Evolutionary conservation across 306 rosid genomes (phyloP).

Genomic region (Glycine tomentella): DNA sequence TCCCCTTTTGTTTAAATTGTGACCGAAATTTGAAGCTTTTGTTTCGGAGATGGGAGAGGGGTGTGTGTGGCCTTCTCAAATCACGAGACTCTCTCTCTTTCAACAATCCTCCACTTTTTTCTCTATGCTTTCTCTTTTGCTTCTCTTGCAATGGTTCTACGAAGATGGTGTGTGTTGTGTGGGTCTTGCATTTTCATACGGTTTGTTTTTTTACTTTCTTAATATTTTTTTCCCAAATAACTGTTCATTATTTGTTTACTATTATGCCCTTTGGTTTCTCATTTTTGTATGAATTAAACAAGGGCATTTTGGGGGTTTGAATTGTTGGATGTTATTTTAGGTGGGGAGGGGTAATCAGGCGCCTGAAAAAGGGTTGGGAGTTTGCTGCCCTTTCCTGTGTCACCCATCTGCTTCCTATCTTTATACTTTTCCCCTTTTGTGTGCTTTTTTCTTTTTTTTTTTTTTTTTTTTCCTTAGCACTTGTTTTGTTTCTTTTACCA

Average conservation of each 20-base stretch:
- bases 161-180: not conserved
- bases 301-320: constrained; percentile 32
- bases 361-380: constrained; percentile 27
- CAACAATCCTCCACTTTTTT: constrained; percentile 65
- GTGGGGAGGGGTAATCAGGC: constrained; percentile 48
- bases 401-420: constrained; percentile 49
- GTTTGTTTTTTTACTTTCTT: not conserved
- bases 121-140: constrained; percentile 50
- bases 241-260: not conserved
- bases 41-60: constrained; percentile 45
- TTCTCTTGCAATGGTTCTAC: constrained; percentile 17
- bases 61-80: constrained; percentile 51
- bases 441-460: constrained; percentile 22
- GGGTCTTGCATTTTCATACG: constrained; percentile 32
- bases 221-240: not conserved
- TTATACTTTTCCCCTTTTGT: not conserved
- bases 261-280: not conserved
- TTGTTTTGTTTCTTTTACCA: not conserved
- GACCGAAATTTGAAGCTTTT: constrained; percentile 49
- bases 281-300: not conserved
- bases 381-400: constrained; percentile 45
- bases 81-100: not conserved
- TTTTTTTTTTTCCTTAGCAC: not conserved
- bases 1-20: not conserved
- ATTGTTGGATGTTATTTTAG: constrained; percentile 38